phyloP scores from a whole-genome alignment of 176 grass and related monocot species.

The Saccharum officinarum region DNA sequence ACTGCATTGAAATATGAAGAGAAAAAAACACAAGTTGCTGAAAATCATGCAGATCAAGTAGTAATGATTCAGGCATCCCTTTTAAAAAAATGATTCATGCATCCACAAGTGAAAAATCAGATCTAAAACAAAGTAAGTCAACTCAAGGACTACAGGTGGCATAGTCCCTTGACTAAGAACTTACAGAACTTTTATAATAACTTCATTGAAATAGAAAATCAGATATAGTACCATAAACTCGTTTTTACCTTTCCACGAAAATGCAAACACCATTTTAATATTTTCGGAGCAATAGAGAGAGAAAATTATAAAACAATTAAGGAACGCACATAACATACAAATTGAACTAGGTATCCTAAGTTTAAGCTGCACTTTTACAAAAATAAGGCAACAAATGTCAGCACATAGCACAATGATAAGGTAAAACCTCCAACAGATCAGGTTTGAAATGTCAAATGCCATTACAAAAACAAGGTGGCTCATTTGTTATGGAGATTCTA shows the following conservation, averaged over 20 bases:
- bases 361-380: background rate
- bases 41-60: background rate
- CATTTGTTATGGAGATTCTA: background rate
- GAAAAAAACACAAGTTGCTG: background rate
- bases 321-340: background rate
- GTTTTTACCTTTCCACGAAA: background rate
- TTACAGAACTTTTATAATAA: background rate
- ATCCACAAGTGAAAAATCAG: background rate
- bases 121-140: constrained; percentile 8
- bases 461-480: background rate
- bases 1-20: constrained; percentile 22
- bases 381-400: background rate
- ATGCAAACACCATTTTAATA: background rate
- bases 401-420: constrained; percentile 18
- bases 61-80: background rate
- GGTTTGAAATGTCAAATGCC: background rate
- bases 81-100: background rate
- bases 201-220: background rate
- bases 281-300: background rate
- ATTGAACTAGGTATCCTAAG: background rate
- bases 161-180: too few relatives aligned
- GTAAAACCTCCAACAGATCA: background rate
- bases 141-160: background rate
- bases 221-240: background rate
- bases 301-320: background rate